phyloP scores from a whole-genome alignment of 2,329 filamentous ascomycete genomes.

The Talaromyces amestolkiae region DNA sequence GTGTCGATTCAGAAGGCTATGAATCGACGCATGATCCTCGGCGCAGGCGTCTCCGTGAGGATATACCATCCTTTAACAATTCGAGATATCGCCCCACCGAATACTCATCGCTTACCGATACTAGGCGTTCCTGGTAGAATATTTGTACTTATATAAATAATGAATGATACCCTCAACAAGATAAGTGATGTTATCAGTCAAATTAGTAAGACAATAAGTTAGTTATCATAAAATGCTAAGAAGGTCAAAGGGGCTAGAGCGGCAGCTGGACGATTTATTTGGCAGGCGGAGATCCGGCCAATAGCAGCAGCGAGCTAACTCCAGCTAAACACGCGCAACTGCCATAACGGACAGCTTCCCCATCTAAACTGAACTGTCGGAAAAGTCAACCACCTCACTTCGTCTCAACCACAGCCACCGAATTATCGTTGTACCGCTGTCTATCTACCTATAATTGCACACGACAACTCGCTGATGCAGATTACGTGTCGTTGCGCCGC shows the following conservation, averaged over 20 bases:
- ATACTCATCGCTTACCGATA: conserved; percentile 10
- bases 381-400: conserved; percentile 6
- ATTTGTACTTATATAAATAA: not conserved
- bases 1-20: not conserved
- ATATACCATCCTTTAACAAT: not conserved
- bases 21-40: conserved; percentile 5
- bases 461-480: not conserved
- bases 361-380: not conserved
- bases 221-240: not conserved
- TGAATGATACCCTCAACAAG: conserved; percentile 5
- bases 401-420: not conserved
- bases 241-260: not conserved
- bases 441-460: not conserved
- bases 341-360: conserved; percentile 10
- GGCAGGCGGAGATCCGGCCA: not conserved
- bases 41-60: conserved; percentile 3
- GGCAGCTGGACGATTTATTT: not conserved
- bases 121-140: conserved; percentile 7
- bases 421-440: not conserved
- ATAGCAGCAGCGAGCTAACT: not conserved
- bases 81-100: not conserved
- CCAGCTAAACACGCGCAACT: conserved; percentile 9
- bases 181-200: not conserved
- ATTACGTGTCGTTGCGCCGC: not conserved
- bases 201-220: not conserved